Percentiles rank a stretch among this genome's conserved stretches.
Conservation (phyloP, 2,329 filamentous ascomycete species). For the Tympanopsis confertula region DNA sequence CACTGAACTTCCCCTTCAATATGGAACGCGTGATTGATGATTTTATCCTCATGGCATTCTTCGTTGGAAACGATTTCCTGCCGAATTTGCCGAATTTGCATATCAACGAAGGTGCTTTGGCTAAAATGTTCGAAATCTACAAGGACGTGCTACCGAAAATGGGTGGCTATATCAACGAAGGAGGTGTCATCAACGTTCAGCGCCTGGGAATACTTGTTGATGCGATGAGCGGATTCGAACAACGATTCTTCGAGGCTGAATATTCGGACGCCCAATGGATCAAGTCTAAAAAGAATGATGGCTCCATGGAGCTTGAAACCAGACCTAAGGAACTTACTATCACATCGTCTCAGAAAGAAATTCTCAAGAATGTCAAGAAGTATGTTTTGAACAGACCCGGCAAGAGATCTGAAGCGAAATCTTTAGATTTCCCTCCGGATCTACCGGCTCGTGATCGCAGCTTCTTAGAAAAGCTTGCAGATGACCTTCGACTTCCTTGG, state of each 20-base stretch:
- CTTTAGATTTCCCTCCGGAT: slow-evolving; percentile 62
- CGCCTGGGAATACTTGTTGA: slow-evolving; percentile 68
- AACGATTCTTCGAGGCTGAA: slow-evolving; percentile 84
- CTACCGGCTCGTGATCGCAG: slow-evolving; percentile 78
- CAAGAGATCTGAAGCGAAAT: slow-evolving; percentile 25
- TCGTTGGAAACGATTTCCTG: slow-evolving; percentile 97
- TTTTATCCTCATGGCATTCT: slow-evolving; percentile 99
- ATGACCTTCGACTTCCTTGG: slow-evolving; percentile 54
- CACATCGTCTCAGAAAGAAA: slow-evolving; percentile 66
- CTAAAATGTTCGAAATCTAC: slow-evolving; percentile 95
- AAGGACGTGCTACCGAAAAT: slow-evolving; percentile 78
- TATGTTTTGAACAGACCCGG: slow-evolving; percentile 64
- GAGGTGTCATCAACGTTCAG: slow-evolving; percentile 78
- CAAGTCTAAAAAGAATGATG: slow-evolving; percentile 69
- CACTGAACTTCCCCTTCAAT: slow-evolving; percentile 70
- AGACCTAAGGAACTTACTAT: slow-evolving; percentile 53
- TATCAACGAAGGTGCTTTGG: slow-evolving; percentile 94
- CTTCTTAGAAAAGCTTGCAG: slow-evolving; percentile 80
- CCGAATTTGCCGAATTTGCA: slow-evolving; percentile 91
- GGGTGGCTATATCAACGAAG: slow-evolving; percentile 92
- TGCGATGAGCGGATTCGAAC: slow-evolving; percentile 78
- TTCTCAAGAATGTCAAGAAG: slow-evolving; percentile 72
- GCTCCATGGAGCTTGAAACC: slow-evolving; percentile 51
- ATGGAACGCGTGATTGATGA: slow-evolving; percentile 96
- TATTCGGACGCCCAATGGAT: slow-evolving; percentile 85